Evolutionary conservation across 192 early-diverging fungal genomes (phyloP), one percentile per base, ranked within the genome.

Genomic region (Coemansia sp.): DNA sequence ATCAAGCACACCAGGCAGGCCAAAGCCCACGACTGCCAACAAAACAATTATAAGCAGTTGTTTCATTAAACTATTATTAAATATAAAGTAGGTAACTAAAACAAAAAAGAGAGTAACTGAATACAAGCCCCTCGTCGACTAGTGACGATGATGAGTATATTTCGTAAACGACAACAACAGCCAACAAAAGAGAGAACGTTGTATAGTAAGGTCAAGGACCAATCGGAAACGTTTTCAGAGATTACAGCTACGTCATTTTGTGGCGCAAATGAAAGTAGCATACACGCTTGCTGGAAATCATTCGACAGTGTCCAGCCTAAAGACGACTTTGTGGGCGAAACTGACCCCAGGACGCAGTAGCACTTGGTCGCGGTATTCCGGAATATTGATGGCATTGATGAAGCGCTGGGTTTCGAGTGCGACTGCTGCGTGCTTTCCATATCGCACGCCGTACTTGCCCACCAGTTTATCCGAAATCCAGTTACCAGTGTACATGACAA

Each of bases 401-500:
- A 86, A 86, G 17, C 77, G 75, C 39, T 85, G 83, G 11, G 88
- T 75, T 60, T 92, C 90, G 5, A 92, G 77, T 66, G 92, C 93
- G 46, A 95, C 86, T 0, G 85, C 93, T 27, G 89, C 71, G 58
- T 91, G 84, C 27, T 74, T 72, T 1, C 78, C 87, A 67, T 87
- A 87, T 0, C 55, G 34, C 1, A 59, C 80, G 5, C 82, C 67
- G 58, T 82, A 65, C 50, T 85, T 88, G 15, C 75, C 85, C 17
- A 83, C 75, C 17, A 86, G 62, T 7, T 74, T 55, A 32, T 77
- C 72, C 4, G 87, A 81, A 42, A 93, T 78, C 68, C 80, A 91
- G 68, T 94, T 93, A 37, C 89, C 93, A 15, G 93, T 93, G 69
- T 97, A 97, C 57, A 97, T 72, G 68, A 95, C 91, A 63, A 97